Evolutionary conservation across 2,329 filamentous ascomycete species (phyloP).

Genomic region (Diaporthe sp.): DNA sequence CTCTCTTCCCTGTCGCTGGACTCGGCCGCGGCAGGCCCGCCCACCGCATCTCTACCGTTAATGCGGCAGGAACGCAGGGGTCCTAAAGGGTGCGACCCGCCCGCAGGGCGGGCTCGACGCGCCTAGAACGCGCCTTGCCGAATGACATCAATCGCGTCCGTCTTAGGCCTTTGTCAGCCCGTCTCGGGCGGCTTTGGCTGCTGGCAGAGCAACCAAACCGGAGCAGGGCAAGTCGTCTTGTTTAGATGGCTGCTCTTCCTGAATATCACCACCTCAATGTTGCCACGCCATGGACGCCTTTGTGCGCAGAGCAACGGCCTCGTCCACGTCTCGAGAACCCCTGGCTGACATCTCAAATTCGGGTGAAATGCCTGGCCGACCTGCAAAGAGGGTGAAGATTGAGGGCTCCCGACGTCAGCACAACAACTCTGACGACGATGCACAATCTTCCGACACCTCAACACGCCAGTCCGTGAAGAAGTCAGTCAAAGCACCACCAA

Average conservation of each 20-base stretch:
- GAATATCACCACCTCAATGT: not conserved
- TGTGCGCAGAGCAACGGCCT: conserved; percentile 44
- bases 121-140: conserved; percentile 25
- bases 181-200: not conserved
- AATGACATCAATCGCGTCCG: conserved; percentile 34
- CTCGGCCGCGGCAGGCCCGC: not conserved
- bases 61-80: conserved; percentile 8
- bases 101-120: conserved; percentile 3
- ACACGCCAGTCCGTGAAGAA: conserved; percentile 22
- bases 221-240: not conserved
- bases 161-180: conserved; percentile 25
- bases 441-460: conserved; percentile 43
- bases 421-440: conserved; percentile 53
- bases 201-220: not conserved
- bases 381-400: conserved; percentile 53
- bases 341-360: conserved; percentile 43
- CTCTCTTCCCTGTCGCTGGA: not conserved
- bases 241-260: not conserved
- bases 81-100: conserved; percentile 22
- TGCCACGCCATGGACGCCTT: conserved; percentile 49
- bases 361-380: conserved; percentile 46
- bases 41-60: not conserved
- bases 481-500: not conserved
- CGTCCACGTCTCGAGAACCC: conserved; percentile 38
- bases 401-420: conserved; percentile 44